These are phyloP conservation scores for Manihot esculenta DNA, from an alignment of 441 rosid species.

Conservation along the genomic window DNA sequence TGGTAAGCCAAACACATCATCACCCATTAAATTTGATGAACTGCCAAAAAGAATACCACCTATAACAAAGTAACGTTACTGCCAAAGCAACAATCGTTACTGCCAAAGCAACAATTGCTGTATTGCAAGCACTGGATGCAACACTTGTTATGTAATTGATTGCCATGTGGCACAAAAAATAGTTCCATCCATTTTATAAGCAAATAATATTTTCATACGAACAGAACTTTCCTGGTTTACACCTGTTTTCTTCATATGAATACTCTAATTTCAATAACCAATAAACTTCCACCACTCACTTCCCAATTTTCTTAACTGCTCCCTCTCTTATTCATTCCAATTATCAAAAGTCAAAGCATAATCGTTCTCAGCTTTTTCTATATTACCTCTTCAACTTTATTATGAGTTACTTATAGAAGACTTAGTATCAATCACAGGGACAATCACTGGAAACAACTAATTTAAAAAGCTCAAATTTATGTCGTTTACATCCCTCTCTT, in stretches of 20 bases:
- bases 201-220: neutral
- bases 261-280: neutral
- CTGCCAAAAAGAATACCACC: neutral
- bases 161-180: neutral
- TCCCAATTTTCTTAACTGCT: neutral
- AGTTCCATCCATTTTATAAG: neutral
- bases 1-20: neutral
- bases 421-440: neutral
- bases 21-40: neutral
- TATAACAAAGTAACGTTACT: neutral
- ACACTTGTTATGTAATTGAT: neutral
- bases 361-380: neutral
- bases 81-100: too few species aligned
- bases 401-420: neutral
- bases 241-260: neutral
- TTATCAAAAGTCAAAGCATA: constrained; percentile 5
- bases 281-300: neutral
- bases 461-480: neutral
- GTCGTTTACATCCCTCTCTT: neutral
- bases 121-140: neutral
- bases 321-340: neutral
- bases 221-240: neutral
- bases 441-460: neutral
- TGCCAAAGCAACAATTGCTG: too few species aligned
- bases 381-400: neutral